Conservation (phyloP, 106 monocot genomes). For the Allium sativum region DNA sequence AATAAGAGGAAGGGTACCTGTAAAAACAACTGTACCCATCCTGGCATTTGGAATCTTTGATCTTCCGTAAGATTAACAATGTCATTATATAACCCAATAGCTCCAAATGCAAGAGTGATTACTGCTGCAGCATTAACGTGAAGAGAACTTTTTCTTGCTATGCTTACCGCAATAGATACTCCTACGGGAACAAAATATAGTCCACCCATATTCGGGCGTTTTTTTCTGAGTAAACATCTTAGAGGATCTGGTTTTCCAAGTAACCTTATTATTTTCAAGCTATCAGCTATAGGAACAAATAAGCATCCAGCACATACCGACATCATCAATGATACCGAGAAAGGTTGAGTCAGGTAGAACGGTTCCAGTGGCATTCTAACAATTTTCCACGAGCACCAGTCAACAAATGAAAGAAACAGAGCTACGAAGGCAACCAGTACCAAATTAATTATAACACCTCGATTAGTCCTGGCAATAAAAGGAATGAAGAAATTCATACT, state of each 20-base stretch:
- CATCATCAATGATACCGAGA: slow-evolving; percentile 45
- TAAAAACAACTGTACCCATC: slow-evolving; percentile 48
- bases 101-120: slow-evolving; percentile 50
- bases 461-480: slow-evolving; percentile 36
- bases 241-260: slow-evolving; percentile 31
- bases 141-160: slow-evolving; percentile 34
- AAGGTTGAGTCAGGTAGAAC: slow-evolving; percentile 68
- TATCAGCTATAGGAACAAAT: slow-evolving; percentile 61
- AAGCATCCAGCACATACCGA: slow-evolving; percentile 63
- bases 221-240: slow-evolving; percentile 29
- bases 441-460: slow-evolving; percentile 54
- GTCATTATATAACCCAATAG: slow-evolving; percentile 75
- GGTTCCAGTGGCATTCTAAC: slow-evolving; percentile 74
- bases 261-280: slow-evolving; percentile 50
- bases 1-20: slow-evolving; percentile 21
- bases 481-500: slow-evolving; percentile 7
- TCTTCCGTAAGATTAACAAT: slow-evolving; percentile 21
- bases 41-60: slow-evolving; percentile 30
- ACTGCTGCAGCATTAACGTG: slow-evolving; percentile 40
- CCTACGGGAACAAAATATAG: slow-evolving; percentile 84
- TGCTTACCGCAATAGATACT: slow-evolving; percentile 32
- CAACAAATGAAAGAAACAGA: slow-evolving; percentile 58
- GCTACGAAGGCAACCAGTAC: slow-evolving; percentile 38
- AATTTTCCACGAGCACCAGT: slow-evolving; percentile 85
- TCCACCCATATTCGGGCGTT: slow-evolving; percentile 73